These are phyloP conservation scores for Leccinum arenicola DNA, from an alignment of 768 basidiomycete genomes.

Conservation along the genomic window DNA sequence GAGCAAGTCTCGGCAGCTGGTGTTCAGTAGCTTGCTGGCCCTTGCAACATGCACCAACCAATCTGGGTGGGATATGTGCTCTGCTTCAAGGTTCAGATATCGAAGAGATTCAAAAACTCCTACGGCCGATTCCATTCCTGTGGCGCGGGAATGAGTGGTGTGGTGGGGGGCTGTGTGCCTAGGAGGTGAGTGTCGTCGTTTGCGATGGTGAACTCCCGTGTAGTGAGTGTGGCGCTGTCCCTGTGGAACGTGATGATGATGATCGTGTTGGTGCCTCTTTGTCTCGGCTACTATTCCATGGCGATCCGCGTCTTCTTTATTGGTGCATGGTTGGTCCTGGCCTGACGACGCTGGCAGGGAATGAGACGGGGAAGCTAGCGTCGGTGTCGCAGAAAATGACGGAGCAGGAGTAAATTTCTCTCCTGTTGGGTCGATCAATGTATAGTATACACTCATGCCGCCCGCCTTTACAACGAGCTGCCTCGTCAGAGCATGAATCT, in stretches of 20 bases:
- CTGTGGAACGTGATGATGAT: constrained; percentile 4
- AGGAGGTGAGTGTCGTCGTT: constrained; percentile 8
- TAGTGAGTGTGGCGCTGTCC: constrained; percentile 1
- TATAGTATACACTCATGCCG: constrained; percentile 62
- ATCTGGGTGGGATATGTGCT: constrained; percentile 47
- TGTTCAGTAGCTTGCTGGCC: constrained; percentile 43
- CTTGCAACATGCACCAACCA: constrained; percentile 40
- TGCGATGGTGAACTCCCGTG: constrained; percentile 1
- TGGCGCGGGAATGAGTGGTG: constrained; percentile 28
- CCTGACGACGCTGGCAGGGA: constrained; percentile 35
- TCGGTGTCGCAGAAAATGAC: constrained; percentile 37
- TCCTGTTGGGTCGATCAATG: constrained; percentile 58
- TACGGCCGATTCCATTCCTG: constrained; percentile 43
- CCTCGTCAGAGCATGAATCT: constrained; percentile 48
- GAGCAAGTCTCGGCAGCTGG: constrained; percentile 56
- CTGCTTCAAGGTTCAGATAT: constrained; percentile 67
- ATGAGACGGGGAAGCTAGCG: constrained; percentile 27
- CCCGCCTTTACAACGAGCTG: constrained; percentile 55
- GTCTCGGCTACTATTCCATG: background rate
- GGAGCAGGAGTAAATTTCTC: constrained; percentile 53
- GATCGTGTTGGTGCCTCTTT: background rate
- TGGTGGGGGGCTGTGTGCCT: constrained; percentile 19
- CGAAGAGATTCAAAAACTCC: constrained; percentile 73
- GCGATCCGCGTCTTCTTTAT: background rate
- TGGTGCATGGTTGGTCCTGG: background rate